phyloP scores from a whole-genome alignment of 2,329 filamentous ascomycete genomes.

The Ophidiomyces ophidiicola region DNA sequence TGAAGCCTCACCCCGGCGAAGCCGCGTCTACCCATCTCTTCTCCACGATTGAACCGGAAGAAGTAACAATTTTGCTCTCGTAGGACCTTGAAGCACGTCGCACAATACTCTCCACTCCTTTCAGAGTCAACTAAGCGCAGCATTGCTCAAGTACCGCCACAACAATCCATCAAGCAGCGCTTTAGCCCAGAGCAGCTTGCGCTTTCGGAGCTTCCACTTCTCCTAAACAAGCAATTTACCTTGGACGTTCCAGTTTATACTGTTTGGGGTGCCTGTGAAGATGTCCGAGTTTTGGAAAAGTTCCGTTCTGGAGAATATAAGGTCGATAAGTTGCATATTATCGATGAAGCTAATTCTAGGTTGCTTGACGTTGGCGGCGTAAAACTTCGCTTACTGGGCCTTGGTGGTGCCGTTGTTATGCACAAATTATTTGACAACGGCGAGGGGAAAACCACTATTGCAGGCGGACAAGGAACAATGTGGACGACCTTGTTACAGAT shows the following conservation, averaged over 20 bases:
- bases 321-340: constrained; percentile 92
- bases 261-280: constrained; percentile 97
- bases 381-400: constrained; percentile 82
- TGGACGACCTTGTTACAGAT: constrained; percentile 98
- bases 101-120: constrained; percentile 93
- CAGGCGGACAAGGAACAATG: constrained; percentile 96
- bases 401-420: constrained; percentile 96
- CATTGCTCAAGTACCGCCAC: constrained; percentile 56
- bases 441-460: constrained; percentile 93
- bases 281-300: constrained; percentile 93
- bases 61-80: constrained; percentile 13
- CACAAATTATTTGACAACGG: constrained; percentile 99
- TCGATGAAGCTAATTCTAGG: constrained; percentile 94
- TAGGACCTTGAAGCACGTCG: constrained; percentile 94
- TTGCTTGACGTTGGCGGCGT: constrained; percentile 89
- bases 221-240: constrained; percentile 77
- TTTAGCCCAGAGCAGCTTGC: constrained; percentile 72
- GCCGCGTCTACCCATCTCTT: neutral
- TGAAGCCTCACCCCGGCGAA: constrained; percentile 27
- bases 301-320: constrained; percentile 97
- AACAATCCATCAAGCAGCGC: constrained; percentile 63
- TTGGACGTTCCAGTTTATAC: constrained; percentile 96
- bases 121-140: constrained; percentile 58
- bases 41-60: neutral
- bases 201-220: constrained; percentile 80